Evolutionary conservation across 768 basidiomycete genomes (phyloP).

Genomic region (Lactarius deliciosus): DNA sequence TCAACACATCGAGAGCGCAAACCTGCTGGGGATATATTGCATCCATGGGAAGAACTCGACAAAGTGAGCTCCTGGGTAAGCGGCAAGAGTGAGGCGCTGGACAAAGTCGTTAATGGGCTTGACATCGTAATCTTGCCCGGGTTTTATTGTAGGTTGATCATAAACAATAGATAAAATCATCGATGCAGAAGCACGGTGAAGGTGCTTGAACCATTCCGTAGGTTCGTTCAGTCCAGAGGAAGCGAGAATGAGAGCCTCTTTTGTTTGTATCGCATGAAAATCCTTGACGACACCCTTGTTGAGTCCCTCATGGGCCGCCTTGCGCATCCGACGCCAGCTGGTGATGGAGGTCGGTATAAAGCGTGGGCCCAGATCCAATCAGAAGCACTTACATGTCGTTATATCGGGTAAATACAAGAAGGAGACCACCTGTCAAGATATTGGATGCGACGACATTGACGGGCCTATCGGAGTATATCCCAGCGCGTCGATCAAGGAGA

Average conservation of each 20-base stretch:
- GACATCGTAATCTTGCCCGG: constrained; percentile 29
- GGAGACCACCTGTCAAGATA: constrained; percentile 28
- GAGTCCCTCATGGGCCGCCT: constrained; percentile 39
- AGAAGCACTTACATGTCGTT: constrained; percentile 20
- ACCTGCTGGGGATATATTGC: constrained; percentile 26
- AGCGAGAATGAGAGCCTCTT: constrained; percentile 37
- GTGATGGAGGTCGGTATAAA: not conserved
- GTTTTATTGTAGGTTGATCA: constrained; percentile 26
- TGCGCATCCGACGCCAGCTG: constrained; percentile 41
- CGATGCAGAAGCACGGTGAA: constrained; percentile 36
- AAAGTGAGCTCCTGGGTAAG: constrained; percentile 38
- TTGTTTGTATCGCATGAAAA: constrained; percentile 34
- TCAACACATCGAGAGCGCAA: not conserved
- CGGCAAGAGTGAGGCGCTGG: constrained; percentile 36
- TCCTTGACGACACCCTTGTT: constrained; percentile 31
- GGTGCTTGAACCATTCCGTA: constrained; percentile 36
- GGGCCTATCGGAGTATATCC: constrained; percentile 36
- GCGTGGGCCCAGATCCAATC: not conserved
- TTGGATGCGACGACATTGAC: constrained; percentile 27
- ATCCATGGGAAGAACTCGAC: constrained; percentile 30
- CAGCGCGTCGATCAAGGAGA: constrained; percentile 35
- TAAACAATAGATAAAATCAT: constrained; percentile 35
- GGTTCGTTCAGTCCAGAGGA: constrained; percentile 35
- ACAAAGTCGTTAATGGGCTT: constrained; percentile 32
- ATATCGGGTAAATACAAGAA: constrained; percentile 27